These are phyloP conservation scores for Amanita phalloides DNA, from an alignment of 768 basidiomycete species.

Conservation along the genomic window DNA sequence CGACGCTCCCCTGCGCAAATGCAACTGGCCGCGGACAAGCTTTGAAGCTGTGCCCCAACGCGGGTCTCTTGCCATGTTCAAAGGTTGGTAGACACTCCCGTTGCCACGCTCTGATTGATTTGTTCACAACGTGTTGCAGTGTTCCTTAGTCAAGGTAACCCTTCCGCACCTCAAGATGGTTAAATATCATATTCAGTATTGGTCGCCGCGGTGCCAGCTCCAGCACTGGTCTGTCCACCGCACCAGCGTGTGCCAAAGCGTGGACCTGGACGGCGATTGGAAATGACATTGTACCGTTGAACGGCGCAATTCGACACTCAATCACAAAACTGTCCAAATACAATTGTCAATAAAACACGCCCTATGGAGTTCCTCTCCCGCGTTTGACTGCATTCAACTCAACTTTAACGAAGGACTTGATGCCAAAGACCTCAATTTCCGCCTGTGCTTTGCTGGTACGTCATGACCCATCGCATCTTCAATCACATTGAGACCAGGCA, in stretches of 20 bases:
- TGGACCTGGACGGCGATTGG: slow-evolving; percentile 14
- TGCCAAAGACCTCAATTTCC: slow-evolving; percentile 1
- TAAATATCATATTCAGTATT: not conserved
- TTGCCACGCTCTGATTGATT: not conserved
- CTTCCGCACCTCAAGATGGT: not conserved
- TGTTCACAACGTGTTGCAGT: not conserved
- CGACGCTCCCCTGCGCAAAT: slow-evolving; percentile 14
- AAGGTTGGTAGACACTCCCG: slow-evolving; percentile 12
- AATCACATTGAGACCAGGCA: not conserved
- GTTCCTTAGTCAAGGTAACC: slow-evolving; percentile 3
- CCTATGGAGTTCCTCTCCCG: not conserved
- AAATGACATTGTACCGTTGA: slow-evolving; percentile 23
- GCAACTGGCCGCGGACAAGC: slow-evolving; percentile 3
- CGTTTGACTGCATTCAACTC: slow-evolving; percentile 2
- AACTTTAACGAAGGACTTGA: slow-evolving; percentile 2
- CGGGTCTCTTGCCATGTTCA: slow-evolving; percentile 17
- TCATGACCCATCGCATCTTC: not conserved
- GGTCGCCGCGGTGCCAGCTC: not conserved
- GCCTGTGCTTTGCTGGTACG: slow-evolving; percentile 23
- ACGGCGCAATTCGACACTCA: slow-evolving; percentile 13
- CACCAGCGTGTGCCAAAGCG: not conserved
- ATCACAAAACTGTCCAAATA: not conserved
- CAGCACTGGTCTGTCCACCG: not conserved
- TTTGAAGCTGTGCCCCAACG: slow-evolving; percentile 8
- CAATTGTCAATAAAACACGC: not conserved